Conservation (phyloP, 345 rosid species). For the Arabis alpina region DNA sequence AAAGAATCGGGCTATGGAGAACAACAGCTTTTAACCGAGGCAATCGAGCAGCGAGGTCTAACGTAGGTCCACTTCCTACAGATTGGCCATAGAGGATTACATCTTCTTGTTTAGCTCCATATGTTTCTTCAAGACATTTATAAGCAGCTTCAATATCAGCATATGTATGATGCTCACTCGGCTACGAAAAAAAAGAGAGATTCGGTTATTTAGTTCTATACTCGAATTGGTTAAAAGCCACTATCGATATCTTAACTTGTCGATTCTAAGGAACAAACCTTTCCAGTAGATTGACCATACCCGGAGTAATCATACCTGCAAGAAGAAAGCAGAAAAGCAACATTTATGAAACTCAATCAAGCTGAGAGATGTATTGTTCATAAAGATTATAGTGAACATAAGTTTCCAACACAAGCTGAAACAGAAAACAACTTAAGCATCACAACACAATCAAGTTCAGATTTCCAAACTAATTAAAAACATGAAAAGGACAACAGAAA, state of each 20-base stretch:
- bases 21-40: slow-evolving; percentile 84
- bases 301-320: slow-evolving; percentile 97
- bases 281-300: slow-evolving; percentile 95
- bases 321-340: slow-evolving; percentile 33
- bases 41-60: slow-evolving; percentile 83
- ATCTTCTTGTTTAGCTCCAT: slow-evolving; percentile 88
- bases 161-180: slow-evolving; percentile 98
- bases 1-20: slow-evolving; percentile 94
- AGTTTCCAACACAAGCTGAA: not conserved
- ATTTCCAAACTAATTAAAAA: not conserved
- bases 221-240: not conserved
- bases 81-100: slow-evolving; percentile 96
- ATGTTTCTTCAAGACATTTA: slow-evolving; percentile 90
- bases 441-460: slow-evolving; percentile 11
- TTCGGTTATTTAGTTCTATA: slow-evolving; percentile 24
- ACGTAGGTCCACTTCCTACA: slow-evolving; percentile 98
- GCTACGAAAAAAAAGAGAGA: slow-evolving; percentile 50
- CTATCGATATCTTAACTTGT: not conserved
- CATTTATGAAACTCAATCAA: slow-evolving; percentile 16
- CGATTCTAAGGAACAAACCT: slow-evolving; percentile 56
- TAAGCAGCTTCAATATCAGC: slow-evolving; percentile 96
- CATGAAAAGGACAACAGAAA: not conserved
- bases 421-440: slow-evolving; percentile 14
- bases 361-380: slow-evolving; percentile 6
- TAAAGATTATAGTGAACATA: not conserved